Evolutionary conservation across 2,329 filamentous ascomycete genomes (phyloP), one percentile per base, ranked within the genome.

Genomic region (Colletotrichum eleusines): DNA sequence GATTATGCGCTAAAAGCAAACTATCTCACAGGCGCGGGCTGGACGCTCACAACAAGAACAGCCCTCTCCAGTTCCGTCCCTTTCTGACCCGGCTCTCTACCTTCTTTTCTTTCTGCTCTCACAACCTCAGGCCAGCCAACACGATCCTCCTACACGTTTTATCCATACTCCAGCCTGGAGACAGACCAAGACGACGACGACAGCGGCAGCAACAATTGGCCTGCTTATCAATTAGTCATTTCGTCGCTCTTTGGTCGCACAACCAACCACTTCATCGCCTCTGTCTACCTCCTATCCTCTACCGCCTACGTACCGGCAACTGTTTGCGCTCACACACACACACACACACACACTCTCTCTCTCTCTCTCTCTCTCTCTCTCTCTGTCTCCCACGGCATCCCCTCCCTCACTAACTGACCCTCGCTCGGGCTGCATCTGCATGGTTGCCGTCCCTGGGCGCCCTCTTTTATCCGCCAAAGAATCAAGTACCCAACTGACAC

Each of bases 1-100:
- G 44, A 58, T 71, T 63, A 67, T 71, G 68, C 64, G 68, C 57
- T 71, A 71, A 57, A 70, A 48, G 48, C 63, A 62, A 42, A n/a
- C 57, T 40, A 40, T 31, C 44, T 67, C 63, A n/a, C 66, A 66
- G 61, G 44, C 9, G 35, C 38, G 6, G 26, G 35, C 26, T 26
- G 33, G 50, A 28, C 23, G 14, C 35, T 57, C 40, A 40, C 51
- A 42, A 67, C 58, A 44, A 57, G 23, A 65, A 69, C 60, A 51
- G 31, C 33, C 35, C 33, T 48, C 46, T 63, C 58, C 28, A 18
- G 28, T 61, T 23, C 60, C 35, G 35, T 42, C 23, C 48, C 28
- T 40, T 18, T 62, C 33, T 50, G 31, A 38, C 28, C 31, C 26
- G 44, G 18, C 20, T 23, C 28, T 55, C 51, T 55, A 40, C 54